Evolutionary conservation across 2,329 filamentous ascomycete genomes (phyloP), one percentile per base, ranked within the genome.

Genomic region (Arthroderma sp.): DNA sequence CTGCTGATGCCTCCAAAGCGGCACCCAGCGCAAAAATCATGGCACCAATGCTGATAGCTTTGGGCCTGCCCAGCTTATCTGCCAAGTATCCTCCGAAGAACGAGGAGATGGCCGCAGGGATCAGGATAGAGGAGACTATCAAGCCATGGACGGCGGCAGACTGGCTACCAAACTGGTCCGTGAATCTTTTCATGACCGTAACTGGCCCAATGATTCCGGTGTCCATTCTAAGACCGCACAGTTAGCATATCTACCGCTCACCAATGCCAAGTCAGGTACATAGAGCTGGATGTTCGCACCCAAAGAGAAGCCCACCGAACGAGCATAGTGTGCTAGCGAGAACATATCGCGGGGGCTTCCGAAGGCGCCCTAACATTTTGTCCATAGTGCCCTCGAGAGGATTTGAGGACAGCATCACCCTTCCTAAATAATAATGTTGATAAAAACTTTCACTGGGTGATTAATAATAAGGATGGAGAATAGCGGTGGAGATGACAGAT

Each of bases 191-290:
- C 74, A 77, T 78, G 1, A 65, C 64, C 0, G 74, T 77, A 0
- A 77, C 65, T 3, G 74, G 68, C 2, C 75, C 74, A 39, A 77
- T 74, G 22, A 63, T 71, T 22, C 72, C 72, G 0, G 73, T 72
- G 43, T 72, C 69, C 9, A 50, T 30, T 8, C 48, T 48, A 27
- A 36, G 29, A 51, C 15, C 15, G 15, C 15, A 22, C 15, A 22
- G 3, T 22, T 22, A 22, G 15, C 15, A 22, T 22, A 22, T 22
- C 15, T 22, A 22, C 15, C 15, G 15, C 3, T 22, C 15, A 22
- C 3, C 3, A 22, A 22, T 22, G 15, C 15, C 15, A 22, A 22
- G 15, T 22, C 15, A 22, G 15, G 15, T 22, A 22, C 15, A 22
- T 22, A 22, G 15, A 22, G 15, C 15, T 22, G 15, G 15, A 3